Evolutionary conservation across 345 rosid species (phyloP).

Genomic region (Gossypioides kirkii): DNA sequence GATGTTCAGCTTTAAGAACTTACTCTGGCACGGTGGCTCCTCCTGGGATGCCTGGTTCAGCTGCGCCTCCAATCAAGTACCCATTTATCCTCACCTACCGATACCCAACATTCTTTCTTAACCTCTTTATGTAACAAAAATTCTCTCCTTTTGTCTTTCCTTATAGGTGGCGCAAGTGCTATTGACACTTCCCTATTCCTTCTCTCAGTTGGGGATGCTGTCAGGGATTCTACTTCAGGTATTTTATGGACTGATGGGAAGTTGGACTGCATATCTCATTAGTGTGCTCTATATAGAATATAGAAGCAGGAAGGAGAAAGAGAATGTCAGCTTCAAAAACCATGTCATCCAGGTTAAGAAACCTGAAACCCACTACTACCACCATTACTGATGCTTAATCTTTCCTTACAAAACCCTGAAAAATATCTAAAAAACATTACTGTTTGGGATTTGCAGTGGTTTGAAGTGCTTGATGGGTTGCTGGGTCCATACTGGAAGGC

Average conservation of each 20-base stretch:
- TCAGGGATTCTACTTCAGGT: conserved; percentile 86
- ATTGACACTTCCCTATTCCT: conserved; percentile 89
- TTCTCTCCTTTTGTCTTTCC: neutral
- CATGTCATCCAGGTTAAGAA: conserved; percentile 77
- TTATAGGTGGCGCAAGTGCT: conserved; percentile 91
- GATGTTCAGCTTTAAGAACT: conserved; percentile 48
- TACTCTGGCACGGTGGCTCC: conserved; percentile 98
- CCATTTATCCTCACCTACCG: neutral
- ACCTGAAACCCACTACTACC: neutral
- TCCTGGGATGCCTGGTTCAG: conserved; percentile 99
- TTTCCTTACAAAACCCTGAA: too few species aligned
- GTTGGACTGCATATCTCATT: conserved; percentile 99
- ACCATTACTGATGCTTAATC: neutral
- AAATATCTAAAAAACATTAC: neutral
- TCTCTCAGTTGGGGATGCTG: conserved; percentile 90
- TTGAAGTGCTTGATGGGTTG: conserved; percentile 92
- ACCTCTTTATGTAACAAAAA: neutral
- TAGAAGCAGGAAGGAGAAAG: conserved; percentile 88
- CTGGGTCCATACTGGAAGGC: conserved; percentile 98
- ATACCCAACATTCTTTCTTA: neutral
- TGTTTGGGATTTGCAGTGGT: conserved; percentile 60
- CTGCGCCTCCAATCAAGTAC: conserved; percentile 93
- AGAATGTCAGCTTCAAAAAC: conserved; percentile 88
- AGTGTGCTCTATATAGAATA: conserved; percentile 92
- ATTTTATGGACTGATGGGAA: conserved; percentile 84